phyloP scores from a whole-genome alignment of 768 basidiomycete genomes.

The Tremella mesenterica region DNA sequence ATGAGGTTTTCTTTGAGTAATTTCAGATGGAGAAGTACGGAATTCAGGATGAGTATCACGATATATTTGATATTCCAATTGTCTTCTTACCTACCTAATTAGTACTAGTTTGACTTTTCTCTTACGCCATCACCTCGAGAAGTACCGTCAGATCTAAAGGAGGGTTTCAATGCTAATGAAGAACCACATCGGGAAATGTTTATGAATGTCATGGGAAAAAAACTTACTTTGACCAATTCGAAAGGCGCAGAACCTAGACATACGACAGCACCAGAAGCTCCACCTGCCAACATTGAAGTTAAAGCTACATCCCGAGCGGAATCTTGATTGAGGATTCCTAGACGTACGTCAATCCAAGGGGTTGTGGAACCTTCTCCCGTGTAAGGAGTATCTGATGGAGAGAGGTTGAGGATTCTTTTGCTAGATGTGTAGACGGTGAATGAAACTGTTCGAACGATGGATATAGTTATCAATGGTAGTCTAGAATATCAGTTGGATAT shows the following conservation, averaged over 20 bases:
- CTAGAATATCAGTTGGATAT: conserved; percentile 32
- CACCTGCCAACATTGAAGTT: conserved; percentile 74
- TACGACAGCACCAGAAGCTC: conserved; percentile 78
- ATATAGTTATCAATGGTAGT: conserved; percentile 90
- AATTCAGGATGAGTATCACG: conserved; percentile 49
- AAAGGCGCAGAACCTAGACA: conserved; percentile 86
- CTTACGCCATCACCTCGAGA: too few relatives aligned
- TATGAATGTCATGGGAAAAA: too few relatives aligned
- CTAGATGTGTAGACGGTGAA: conserved; percentile 43
- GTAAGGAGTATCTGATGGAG: conserved; percentile 1
- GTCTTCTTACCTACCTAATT: conserved; percentile 66
- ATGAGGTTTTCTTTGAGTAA: too few relatives aligned
- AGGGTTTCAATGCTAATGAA: too few relatives aligned
- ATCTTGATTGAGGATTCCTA: conserved; percentile 30
- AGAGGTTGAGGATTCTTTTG: conserved; percentile 35
- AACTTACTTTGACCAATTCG: conserved; percentile 80
- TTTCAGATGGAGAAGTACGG: too few relatives aligned
- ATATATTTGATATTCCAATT: conserved; percentile 85
- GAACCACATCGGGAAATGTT: background rate
- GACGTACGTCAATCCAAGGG: conserved; percentile 20
- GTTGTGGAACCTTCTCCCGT: background rate
- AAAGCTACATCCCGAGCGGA: conserved; percentile 57
- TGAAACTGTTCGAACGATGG: conserved; percentile 68
- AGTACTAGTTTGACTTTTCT: background rate
- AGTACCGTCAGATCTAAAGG: too few relatives aligned